Base-by-base conservation (phyloP, 805 yeast species). In the Yarrowia yakushimensis region DNA sequence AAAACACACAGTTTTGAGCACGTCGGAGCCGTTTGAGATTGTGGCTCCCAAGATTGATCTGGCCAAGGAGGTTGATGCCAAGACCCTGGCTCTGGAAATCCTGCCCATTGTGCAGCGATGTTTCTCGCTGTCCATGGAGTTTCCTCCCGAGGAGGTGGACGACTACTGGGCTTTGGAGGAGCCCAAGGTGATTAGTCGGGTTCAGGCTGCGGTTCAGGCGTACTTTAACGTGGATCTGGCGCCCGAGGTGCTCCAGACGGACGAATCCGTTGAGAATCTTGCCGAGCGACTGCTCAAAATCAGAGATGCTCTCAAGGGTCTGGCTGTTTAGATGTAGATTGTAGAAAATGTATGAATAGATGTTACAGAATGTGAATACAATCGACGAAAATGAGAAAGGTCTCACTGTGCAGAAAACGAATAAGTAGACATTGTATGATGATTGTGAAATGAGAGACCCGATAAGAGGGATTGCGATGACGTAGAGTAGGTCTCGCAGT, bases 11-110 rank as follows among this genome's bases (percentile, higher is more conserved):
- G 96, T 88, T n/a, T 77, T 84, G 23, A 78, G 79, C 65, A 79
- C 84, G 31, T 83, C 91, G 0, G 78, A 77, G 63, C 89, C 91
- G 18, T 86, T 88, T 71, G 87, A 85, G 70, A 76, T 88, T 46
- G 77, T 74, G 33, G 69, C 77, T 28, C 78, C 80, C 8, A 64
- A 69, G 25, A 37, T 43, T 20, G 66, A 57, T 7, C 30, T 55
- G 5, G 68, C 85, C 8, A 69, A 72, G 2, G 76, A 70, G 17
- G 65, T 61, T 1, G 71, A 70, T 20, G 69, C 68, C 39, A 73
- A 73, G n/a, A 65, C 66, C 8, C 67, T 74, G 17, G 71, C 79
- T 12, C 64, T 64, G 0, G 67, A 69, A 1, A 71, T 83, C 61
- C 60, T 65, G 18, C 62, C 65, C 15, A 62, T 67, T 18, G 66